A percentile compares a stretch with the other conserved stretches of the same genome.
These are phyloP conservation scores for Melastoma candidum DNA, from an alignment of 441 rosid genomes.

Conservation along the genomic window DNA sequence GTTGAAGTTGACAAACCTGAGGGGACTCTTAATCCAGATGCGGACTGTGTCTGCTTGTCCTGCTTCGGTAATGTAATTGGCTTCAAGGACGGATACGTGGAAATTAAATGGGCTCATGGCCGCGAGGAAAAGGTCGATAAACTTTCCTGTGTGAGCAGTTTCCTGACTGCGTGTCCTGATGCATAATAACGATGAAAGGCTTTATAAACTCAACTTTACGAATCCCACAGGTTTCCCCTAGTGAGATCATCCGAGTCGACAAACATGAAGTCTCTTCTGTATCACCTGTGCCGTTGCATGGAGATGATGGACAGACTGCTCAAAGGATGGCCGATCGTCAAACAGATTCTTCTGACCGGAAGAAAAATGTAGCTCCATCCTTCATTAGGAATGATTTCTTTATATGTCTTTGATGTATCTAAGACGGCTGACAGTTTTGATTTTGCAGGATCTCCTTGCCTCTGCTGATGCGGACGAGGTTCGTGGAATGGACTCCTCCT, in stretches of 20 bases:
- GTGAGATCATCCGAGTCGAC: conserved; percentile 53
- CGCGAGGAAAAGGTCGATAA: conserved; percentile 43
- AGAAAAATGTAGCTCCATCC: no score
- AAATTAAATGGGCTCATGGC: conserved; percentile 83
- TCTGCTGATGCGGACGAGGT: no score
- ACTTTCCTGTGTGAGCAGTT: neutral
- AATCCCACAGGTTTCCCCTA: conserved; percentile 62
- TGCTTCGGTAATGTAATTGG: conserved; percentile 64
- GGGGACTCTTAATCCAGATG: conserved; percentile 21
- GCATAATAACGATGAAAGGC: neutral
- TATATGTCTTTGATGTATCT: no score
- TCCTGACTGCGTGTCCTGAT: neutral
- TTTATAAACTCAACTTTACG: conserved; percentile 11
- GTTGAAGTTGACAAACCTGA: conserved; percentile 13
- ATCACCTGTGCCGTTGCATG: conserved; percentile 29
- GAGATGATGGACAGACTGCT: conserved; percentile 31
- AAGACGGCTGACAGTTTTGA: no score
- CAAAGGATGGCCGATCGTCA: conserved; percentile 29
- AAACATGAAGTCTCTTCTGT: conserved; percentile 45
- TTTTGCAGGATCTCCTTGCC: no score
- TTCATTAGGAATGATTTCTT: no score
- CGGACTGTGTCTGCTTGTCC: conserved; percentile 27
- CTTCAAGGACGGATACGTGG: conserved; percentile 57
- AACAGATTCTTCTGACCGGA: conserved; percentile 27
- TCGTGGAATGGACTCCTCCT: conserved; percentile 18